phyloP scores from a whole-genome alignment of 257 asterid genomes.

The Solanum habrochaites region DNA sequence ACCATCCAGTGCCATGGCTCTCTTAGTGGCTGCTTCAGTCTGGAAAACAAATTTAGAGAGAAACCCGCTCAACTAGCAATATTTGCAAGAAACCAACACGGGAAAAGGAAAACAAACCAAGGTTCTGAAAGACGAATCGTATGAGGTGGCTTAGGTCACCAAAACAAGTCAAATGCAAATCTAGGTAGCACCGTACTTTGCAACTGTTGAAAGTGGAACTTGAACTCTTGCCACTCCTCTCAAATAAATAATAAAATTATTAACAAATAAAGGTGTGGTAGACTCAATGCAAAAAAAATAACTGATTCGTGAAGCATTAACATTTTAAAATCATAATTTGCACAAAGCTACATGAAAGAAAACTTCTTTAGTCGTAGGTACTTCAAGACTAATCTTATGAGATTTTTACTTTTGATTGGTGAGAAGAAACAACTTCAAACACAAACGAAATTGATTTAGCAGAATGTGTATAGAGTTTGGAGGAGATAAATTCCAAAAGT shows the following conservation, averaged over 20 bases:
- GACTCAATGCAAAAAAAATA: not conserved
- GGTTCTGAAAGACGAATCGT: not conserved
- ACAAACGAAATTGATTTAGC: not conserved
- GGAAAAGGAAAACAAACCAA: not conserved
- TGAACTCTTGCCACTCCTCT: not conserved
- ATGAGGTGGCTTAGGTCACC: not conserved
- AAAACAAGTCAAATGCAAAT: not conserved
- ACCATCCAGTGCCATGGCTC: slow-evolving; percentile 89
- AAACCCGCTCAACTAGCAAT: not conserved
- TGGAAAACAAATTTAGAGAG: slow-evolving; percentile 18
- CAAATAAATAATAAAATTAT: not conserved
- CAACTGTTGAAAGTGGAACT: not conserved
- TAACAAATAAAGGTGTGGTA: not conserved
- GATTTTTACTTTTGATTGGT: not conserved
- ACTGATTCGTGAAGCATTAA: not conserved
- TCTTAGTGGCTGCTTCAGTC: slow-evolving; percentile 90
- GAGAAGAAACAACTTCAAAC: not conserved
- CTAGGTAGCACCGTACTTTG: not conserved
- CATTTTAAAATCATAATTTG: not conserved
- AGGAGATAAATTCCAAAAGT: not conserved
- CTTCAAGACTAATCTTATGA: not conserved
- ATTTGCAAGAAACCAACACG: not conserved
- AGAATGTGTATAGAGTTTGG: not conserved
- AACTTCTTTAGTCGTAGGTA: not conserved
- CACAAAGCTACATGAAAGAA: not conserved